Evolutionary conservation across 2,329 filamentous ascomycete genomes (phyloP).

Genomic region (Coniochaeta sp.): DNA sequence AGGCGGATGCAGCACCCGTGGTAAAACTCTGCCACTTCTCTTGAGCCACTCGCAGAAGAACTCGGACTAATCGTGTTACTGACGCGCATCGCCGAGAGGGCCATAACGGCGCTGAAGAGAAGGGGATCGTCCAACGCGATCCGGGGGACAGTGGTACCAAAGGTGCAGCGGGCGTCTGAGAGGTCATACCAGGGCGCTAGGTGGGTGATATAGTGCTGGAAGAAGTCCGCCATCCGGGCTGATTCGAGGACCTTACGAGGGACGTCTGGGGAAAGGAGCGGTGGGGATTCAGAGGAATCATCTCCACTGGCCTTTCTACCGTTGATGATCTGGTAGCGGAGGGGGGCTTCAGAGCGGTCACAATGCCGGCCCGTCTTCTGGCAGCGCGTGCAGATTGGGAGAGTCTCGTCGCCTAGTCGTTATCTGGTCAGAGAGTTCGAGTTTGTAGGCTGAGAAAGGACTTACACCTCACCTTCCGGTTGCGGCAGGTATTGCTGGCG

Average conservation of each 20-base stretch:
- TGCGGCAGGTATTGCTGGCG: background rate
- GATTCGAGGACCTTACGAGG: slow-evolving; percentile 14
- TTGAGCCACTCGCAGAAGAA: slow-evolving; percentile 6
- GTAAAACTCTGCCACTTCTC: slow-evolving; percentile 27
- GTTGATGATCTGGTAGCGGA: background rate
- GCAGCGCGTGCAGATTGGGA: background rate
- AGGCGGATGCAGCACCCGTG: slow-evolving; percentile 31
- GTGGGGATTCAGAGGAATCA: background rate
- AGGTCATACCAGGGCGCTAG: slow-evolving; percentile 40
- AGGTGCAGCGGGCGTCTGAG: background rate
- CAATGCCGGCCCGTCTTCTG: background rate
- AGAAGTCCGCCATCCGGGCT: slow-evolving; percentile 25
- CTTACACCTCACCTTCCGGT: background rate
- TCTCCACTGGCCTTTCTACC: background rate
- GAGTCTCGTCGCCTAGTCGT: background rate
- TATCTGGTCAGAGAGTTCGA: background rate
- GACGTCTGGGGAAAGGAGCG: background rate
- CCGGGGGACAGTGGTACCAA: slow-evolving; percentile 19
- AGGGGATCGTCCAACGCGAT: slow-evolving; percentile 30
- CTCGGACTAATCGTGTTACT: slow-evolving; percentile 24
- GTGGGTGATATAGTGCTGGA: slow-evolving; percentile 29
- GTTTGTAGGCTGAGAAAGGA: background rate
- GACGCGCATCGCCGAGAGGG: slow-evolving; percentile 34
- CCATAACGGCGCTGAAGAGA: slow-evolving; percentile 35
- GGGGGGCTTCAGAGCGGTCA: background rate